Conservation (phyloP, 2,329 filamentous ascomycete genomes). For the Penicillium sp. region DNA sequence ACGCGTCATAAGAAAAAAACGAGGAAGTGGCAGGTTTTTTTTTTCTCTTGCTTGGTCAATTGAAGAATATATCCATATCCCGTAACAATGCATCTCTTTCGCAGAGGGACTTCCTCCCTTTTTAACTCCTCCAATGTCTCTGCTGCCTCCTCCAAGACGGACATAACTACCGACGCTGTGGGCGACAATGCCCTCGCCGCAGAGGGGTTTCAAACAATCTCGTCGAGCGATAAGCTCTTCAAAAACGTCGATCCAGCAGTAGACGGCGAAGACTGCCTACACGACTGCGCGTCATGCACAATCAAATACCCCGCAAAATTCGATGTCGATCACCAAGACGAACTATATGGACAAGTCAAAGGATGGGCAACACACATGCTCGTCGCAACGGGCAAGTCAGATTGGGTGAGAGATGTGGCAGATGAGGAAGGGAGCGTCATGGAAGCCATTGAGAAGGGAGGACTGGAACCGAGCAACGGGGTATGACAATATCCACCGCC, state of each 20-base stretch:
- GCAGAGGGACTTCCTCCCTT: conserved; percentile 33
- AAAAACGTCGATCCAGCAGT: conserved; percentile 68
- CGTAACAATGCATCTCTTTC: conserved; percentile 36
- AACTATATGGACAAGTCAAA: conserved; percentile 80
- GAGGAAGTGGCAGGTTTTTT: background rate
- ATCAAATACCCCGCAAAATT: conserved; percentile 74
- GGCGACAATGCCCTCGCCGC: conserved; percentile 21
- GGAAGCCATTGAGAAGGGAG: conserved; percentile 63
- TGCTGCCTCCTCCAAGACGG: conserved; percentile 22
- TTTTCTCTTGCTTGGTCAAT: background rate
- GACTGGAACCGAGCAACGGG: conserved; percentile 42
- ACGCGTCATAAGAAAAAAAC: conserved; percentile 7
- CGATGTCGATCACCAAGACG: conserved; percentile 70
- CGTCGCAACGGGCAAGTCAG: conserved; percentile 90
- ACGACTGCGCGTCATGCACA: conserved; percentile 79
- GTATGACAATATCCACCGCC: conserved; percentile 27
- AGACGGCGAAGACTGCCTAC: conserved; percentile 85
- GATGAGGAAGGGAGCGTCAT: conserved; percentile 86
- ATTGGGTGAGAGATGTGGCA: conserved; percentile 86
- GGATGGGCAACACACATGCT: conserved; percentile 87
- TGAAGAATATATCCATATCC: background rate
- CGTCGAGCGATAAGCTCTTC: conserved; percentile 61
- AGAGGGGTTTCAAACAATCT: conserved; percentile 49
- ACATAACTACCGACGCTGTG: conserved; percentile 21
- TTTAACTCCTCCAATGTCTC: conserved; percentile 32